A percentile compares a stretch with the other conserved stretches of the same genome.
These are phyloP conservation scores for Colletotrichum graminicola DNA, from an alignment of 2,329 filamentous ascomycete species.

Conservation along the genomic window DNA sequence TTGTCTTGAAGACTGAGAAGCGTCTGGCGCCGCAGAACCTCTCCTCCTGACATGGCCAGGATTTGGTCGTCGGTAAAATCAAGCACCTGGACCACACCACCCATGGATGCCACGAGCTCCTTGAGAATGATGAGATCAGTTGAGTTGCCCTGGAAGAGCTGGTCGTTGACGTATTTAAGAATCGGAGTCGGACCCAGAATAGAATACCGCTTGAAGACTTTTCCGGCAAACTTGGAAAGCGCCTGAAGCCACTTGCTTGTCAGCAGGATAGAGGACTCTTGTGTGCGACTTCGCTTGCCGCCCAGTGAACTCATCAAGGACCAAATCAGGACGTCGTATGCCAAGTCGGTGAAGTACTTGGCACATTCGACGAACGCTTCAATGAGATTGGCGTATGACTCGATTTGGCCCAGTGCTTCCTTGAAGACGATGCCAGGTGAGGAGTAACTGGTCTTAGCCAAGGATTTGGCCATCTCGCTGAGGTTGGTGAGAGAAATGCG, in stretches of 20 bases:
- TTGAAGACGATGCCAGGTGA: conserved; percentile 93
- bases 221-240: conserved; percentile 89
- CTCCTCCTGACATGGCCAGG: conserved; percentile 88
- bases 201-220: conserved; percentile 87
- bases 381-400: conserved; percentile 94
- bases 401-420: conserved; percentile 89
- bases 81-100: conserved; percentile 86
- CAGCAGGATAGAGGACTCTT: conserved; percentile 73
- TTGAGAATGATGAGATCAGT: conserved; percentile 93
- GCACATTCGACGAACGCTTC: conserved; percentile 95
- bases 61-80: conserved; percentile 92
- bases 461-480: conserved; percentile 83
- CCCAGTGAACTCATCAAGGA: conserved; percentile 81
- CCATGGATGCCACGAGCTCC: conserved; percentile 92
- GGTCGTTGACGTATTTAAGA: conserved; percentile 88
- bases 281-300: conserved; percentile 73
- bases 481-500: conserved; percentile 90
- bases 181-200: conserved; percentile 87
- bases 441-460: conserved; percentile 92
- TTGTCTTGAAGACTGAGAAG: conserved; percentile 85
- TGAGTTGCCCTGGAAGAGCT: conserved; percentile 84
- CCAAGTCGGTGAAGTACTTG: conserved; percentile 91
- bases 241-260: conserved; percentile 94
- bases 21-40: conserved; percentile 82
- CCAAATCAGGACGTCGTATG: conserved; percentile 95